Base-by-base conservation (phyloP, 2,329 filamentous ascomycete species). In the Fusarium pilosicola region DNA sequence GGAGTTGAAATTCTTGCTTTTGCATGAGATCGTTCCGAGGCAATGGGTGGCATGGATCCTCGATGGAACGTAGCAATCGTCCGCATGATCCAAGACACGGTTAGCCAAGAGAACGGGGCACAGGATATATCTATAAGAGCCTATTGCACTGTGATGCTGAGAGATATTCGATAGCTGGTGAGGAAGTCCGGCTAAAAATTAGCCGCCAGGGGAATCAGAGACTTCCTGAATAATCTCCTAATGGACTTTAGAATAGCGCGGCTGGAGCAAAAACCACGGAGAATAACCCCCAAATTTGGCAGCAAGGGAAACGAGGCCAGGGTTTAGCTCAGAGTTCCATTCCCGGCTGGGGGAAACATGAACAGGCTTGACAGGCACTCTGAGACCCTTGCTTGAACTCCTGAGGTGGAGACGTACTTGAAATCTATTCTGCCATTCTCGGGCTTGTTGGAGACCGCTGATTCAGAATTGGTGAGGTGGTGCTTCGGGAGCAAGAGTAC, bases 141-240 rank as follows among this genome's bases (percentile, higher is more conserved):
- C 48, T 26, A 24, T 34, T 42, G 26, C 36, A 34, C 28, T 56
- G 10, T 42, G 46, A 26, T 42, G 8, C 24, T 68, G 28, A 24
- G 36, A 41, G 41, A 46, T 24, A 8, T 38, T 67, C n/a, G 26
- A 28, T 28, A 36, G 11, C 24, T 17, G 22, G 22, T 22, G 20
- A 66, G 54, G 18, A 46, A 22, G 46, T 36, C 41, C 41, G 39
- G 22, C 39, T 26, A 26, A 51, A 57, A 39, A 59, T 65, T 65
- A 72, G 67, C 63, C 56, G 56, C 52, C 51, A 61, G 45, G 41
- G 18, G 63, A 74, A 45, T 56, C 60, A 38, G 52, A 54, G 36
- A 55, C 6, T 41, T 36, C n/a, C 28, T 41, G n/a, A 44, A 54
- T 32, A 69, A 59, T 45, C 20, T 34, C 51, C 59, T 46, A 30